Conservation (phyloP, 2,329 filamentous ascomycete species). For the Claviceps capensis region DNA sequence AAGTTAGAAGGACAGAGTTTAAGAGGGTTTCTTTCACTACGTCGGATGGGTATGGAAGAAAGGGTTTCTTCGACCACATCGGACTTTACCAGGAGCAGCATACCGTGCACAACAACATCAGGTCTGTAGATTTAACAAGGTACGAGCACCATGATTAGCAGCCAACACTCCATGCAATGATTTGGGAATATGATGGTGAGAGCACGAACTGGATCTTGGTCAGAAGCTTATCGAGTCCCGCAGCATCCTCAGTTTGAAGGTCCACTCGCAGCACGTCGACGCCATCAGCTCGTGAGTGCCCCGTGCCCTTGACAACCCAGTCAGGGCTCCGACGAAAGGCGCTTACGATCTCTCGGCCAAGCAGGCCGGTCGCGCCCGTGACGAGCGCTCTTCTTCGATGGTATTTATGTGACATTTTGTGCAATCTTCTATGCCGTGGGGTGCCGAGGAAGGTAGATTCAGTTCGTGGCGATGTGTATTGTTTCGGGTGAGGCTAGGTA, state of each 20-base stretch:
- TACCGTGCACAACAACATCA: constrained; percentile 69
- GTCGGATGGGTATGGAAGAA: too few species aligned
- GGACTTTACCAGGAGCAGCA: constrained; percentile 2
- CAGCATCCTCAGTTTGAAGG: constrained; percentile 24
- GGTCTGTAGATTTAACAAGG: constrained; percentile 36
- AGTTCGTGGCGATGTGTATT: background rate
- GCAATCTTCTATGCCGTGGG: background rate
- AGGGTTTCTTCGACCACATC: too few species aligned
- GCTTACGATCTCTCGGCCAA: constrained; percentile 65
- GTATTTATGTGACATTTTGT: background rate
- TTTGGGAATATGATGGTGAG: background rate
- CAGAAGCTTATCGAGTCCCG: constrained; percentile 34
- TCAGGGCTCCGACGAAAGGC: constrained; percentile 42
- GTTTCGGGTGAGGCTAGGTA: background rate
- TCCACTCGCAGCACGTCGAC: constrained; percentile 50
- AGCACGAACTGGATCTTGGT: constrained; percentile 39
- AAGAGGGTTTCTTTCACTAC: background rate
- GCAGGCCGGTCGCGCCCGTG: constrained; percentile 72
- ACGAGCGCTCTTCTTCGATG: constrained; percentile 45
- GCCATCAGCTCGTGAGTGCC: constrained; percentile 59
- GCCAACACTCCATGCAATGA: background rate
- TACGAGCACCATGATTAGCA: background rate
- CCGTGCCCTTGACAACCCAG: constrained; percentile 62
- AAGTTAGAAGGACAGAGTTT: constrained; percentile 1
- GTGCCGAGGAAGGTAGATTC: background rate